These are phyloP conservation scores for Dictyophora rubrovolvata DNA, from an alignment of 768 basidiomycete genomes.

Conservation along the genomic window DNA sequence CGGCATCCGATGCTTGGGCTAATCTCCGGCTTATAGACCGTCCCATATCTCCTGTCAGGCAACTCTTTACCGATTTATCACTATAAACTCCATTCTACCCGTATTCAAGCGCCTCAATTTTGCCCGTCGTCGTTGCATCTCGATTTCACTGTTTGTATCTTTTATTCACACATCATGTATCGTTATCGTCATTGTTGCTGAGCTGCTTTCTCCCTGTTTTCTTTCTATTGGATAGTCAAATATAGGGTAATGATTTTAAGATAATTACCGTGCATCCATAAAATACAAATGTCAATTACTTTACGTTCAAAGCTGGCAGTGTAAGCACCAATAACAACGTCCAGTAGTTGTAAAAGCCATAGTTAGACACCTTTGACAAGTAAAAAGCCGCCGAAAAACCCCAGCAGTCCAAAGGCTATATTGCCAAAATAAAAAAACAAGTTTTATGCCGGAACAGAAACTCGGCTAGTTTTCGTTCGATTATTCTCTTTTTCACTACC, in stretches of 20 bases:
- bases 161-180: too few species aligned
- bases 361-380: too few species aligned
- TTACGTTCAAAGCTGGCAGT: too few species aligned
- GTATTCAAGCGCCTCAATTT: background rate
- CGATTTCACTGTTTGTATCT: background rate
- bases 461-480: background rate
- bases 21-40: background rate
- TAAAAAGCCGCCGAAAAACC: too few species aligned
- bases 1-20: background rate
- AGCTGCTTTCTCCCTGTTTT: too few species aligned
- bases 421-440: background rate
- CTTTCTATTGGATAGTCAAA: too few species aligned
- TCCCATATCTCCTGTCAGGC: background rate
- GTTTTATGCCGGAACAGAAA: background rate
- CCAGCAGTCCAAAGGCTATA: background rate
- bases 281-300: too few species aligned
- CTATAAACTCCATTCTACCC: background rate
- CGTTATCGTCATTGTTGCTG: too few species aligned
- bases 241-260: too few species aligned
- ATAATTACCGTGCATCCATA: too few species aligned
- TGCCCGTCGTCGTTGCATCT: background rate
- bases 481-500: slow-evolving; percentile 8
- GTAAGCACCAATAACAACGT: too few species aligned
- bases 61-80: background rate
- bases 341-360: too few species aligned